These are phyloP conservation scores for Sparassis latifolia DNA, from an alignment of 1,284 basidiomycete genomes.

Conservation along the genomic window DNA sequence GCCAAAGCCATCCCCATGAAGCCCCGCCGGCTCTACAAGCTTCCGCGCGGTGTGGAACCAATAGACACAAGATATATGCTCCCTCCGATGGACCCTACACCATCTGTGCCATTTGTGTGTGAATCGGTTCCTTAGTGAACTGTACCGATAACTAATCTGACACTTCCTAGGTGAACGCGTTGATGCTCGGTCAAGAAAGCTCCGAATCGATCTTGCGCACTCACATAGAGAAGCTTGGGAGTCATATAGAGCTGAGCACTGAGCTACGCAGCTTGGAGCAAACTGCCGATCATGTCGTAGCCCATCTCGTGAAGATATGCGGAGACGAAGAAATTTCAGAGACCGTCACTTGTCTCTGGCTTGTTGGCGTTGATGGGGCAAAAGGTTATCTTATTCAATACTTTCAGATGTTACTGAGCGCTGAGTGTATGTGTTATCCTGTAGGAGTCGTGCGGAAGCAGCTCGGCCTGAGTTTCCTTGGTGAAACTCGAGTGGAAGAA, in stretches of 20 bases:
- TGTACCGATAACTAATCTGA: too few relatives aligned
- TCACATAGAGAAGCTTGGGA: constrained; percentile 18
- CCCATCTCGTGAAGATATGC: constrained; percentile 5
- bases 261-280: constrained; percentile 24
- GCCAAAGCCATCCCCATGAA: neutral
- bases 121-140: too few relatives aligned
- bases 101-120: constrained; percentile 15
- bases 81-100: constrained; percentile 6
- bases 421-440: neutral
- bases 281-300: constrained; percentile 16
- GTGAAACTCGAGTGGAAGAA: constrained; percentile 21
- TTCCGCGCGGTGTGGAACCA: constrained; percentile 7
- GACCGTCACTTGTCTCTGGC: constrained; percentile 13
- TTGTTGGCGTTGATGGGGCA: constrained; percentile 32
- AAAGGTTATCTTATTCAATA: constrained; percentile 16
- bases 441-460: constrained; percentile 24
- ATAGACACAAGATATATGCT: constrained; percentile 4
- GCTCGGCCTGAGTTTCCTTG: constrained; percentile 24
- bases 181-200: constrained; percentile 21
- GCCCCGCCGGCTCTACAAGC: constrained; percentile 7
- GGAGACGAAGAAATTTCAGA: constrained; percentile 3
- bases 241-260: constrained; percentile 23
- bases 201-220: constrained; percentile 22
- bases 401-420: neutral
- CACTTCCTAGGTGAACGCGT: constrained; percentile 3